Percentiles rank a stretch among this genome's conserved stretches.
Conservation (phyloP, 179 eudicot genomes). For the Monotropa hypopitys region DNA sequence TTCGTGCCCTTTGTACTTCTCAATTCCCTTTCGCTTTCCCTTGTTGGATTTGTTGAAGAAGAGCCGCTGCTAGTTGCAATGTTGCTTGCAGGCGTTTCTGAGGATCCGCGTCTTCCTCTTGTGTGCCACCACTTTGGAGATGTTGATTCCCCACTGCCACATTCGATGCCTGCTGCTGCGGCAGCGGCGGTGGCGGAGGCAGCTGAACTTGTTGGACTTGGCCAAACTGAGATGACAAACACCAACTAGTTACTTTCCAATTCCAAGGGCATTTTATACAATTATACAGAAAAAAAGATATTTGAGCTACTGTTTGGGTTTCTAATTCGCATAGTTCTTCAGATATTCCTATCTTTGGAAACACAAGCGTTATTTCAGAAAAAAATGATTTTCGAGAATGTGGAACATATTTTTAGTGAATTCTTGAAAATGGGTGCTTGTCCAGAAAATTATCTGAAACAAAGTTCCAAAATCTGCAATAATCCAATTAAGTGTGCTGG, state of each 20-base stretch:
- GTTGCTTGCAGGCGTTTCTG: slow-evolving; percentile 77
- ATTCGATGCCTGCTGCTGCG: slow-evolving; percentile 13
- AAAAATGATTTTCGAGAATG: background rate
- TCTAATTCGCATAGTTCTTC: background rate
- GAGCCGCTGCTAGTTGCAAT: slow-evolving; percentile 66
- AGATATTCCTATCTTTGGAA: background rate
- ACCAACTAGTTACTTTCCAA: background rate
- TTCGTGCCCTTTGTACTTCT: background rate
- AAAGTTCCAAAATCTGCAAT: background rate
- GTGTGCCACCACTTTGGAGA: slow-evolving; percentile 16
- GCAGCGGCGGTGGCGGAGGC: slow-evolving; percentile 4
- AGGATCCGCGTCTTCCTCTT: slow-evolving; percentile 55
- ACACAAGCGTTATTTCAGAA: background rate
- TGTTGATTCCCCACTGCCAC: slow-evolving; percentile 21
- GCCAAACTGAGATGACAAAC: slow-evolving; percentile 21
- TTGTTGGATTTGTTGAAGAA: slow-evolving; percentile 83
- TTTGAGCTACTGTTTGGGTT: background rate
- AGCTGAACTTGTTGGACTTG: slow-evolving; percentile 19
- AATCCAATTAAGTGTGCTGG: background rate
- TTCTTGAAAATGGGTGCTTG: background rate
- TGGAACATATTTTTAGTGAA: background rate
- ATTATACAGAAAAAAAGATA: background rate
- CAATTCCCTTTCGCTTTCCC: slow-evolving; percentile 31
- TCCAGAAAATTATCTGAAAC: background rate
- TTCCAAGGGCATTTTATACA: background rate